phyloP scores from a whole-genome alignment of 352 stramenopile species.

The Nannochloropsis limnetica region DNA sequence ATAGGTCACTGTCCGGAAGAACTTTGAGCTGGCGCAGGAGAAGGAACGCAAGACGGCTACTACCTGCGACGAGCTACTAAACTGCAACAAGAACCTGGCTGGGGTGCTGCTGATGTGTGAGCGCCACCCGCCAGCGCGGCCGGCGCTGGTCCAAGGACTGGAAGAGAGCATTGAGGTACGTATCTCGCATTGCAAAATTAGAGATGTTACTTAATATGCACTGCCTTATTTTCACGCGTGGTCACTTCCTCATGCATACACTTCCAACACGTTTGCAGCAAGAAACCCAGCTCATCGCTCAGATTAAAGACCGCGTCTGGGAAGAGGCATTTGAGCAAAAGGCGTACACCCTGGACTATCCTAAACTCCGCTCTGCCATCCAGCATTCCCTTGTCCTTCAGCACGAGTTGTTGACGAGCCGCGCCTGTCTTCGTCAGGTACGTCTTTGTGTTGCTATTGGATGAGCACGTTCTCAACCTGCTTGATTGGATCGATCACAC shows the following conservation, averaged over 20 bases:
- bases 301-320: not conserved
- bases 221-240: not conserved
- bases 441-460: not conserved
- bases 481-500: not conserved
- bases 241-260: not conserved
- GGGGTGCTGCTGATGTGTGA: slow-evolving; percentile 26
- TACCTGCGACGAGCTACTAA: not conserved
- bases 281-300: not conserved
- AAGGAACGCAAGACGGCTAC: not conserved
- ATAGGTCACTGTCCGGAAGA: not conserved
- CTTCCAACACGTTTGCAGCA: not conserved
- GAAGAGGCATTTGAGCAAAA: not conserved
- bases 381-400: slow-evolving; percentile 1
- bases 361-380: slow-evolving; percentile 7
- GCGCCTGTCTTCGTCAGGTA: not conserved
- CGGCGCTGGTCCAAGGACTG: not conserved
- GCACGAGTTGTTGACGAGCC: not conserved
- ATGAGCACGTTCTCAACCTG: too few species aligned
- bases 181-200: not conserved
- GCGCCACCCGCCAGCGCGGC: not conserved
- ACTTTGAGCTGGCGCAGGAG: not conserved
- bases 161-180: not conserved
- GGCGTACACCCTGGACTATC: not conserved
- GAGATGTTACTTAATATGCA: not conserved
- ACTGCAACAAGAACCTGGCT: not conserved